Conservation (phyloP, 2,329 filamentous ascomycete genomes). For the Leptodontidium sp. region DNA sequence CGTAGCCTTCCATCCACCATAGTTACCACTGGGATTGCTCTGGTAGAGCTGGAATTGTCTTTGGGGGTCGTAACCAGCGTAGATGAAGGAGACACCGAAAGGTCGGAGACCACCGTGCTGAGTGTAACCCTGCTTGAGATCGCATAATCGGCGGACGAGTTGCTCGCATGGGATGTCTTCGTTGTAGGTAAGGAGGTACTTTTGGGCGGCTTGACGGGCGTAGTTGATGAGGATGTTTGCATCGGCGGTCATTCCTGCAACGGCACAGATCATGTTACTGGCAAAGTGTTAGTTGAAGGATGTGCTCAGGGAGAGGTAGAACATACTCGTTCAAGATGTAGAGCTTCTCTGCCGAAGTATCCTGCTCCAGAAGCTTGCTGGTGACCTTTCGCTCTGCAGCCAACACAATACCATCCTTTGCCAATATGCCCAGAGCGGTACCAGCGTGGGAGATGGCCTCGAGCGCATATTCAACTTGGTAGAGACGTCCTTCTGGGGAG, state of each 20-base stretch:
- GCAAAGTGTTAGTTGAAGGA: conserved; percentile 27
- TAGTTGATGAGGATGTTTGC: conserved; percentile 99
- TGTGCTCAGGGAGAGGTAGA: conserved; percentile 3
- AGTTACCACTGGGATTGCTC: conserved; percentile 98
- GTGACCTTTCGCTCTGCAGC: conserved; percentile 99
- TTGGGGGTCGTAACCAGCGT: conserved; percentile 95
- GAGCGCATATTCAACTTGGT: conserved; percentile 99
- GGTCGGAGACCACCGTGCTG: conserved; percentile 98
- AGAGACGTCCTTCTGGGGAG: conserved; percentile 96
- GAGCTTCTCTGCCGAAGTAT: conserved; percentile 99
- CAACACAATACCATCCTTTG: conserved; percentile 97
- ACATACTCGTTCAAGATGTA: conserved; percentile 97
- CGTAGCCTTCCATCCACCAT: conserved; percentile 99
- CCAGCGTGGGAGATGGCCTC: conserved; percentile 99
- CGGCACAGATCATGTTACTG: conserved; percentile 99
- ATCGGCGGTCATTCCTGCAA: conserved; percentile 98
- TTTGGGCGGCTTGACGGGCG: conserved; percentile 94
- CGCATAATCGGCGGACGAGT: conserved; percentile 93
- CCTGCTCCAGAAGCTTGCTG: conserved; percentile 98
- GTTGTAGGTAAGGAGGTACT: conserved; percentile 98
- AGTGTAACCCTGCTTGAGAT: conserved; percentile 98
- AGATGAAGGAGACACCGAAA: conserved; percentile 99
- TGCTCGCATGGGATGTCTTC: conserved; percentile 99
- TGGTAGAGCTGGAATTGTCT: conserved; percentile 98
- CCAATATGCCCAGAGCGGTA: conserved; percentile 94